Conservation (phyloP, 805 yeast species). For the Saccharomycopsis sp. region DNA sequence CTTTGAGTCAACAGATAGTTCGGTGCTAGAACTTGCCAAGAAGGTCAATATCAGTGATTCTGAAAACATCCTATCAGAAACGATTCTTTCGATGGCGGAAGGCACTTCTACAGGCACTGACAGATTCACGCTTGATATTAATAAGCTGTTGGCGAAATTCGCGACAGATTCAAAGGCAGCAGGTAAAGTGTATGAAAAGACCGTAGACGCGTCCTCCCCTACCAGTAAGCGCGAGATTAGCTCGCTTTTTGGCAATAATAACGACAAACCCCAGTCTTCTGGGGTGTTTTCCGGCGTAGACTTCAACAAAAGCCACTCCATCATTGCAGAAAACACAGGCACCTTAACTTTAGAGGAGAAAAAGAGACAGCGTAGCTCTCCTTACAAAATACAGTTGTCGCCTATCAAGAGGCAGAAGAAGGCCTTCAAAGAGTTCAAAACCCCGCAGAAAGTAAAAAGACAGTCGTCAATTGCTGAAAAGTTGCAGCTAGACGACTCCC, state of each 20-base stretch:
- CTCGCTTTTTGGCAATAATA: constrained; percentile 7
- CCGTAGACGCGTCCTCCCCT: constrained; percentile 3
- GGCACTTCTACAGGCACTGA: neutral
- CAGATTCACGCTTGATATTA: constrained; percentile 2
- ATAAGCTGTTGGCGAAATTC: constrained; percentile 4
- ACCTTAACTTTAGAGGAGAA: constrained; percentile 7
- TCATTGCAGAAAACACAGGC: constrained; percentile 20
- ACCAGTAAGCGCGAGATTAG: constrained; percentile 12
- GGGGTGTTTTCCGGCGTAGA: constrained; percentile 2
- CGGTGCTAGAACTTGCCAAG: constrained; percentile 2
- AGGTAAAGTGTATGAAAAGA: neutral
- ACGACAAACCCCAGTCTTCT: neutral
- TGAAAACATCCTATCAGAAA: neutral
- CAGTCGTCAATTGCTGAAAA: constrained; percentile 13
- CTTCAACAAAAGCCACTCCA: constrained; percentile 13
- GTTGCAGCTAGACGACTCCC: constrained; percentile 19
- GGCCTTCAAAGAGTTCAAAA: neutral
- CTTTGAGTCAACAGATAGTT: neutral
- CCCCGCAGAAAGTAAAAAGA: constrained; percentile 3
- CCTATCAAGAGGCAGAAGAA: constrained; percentile 8
- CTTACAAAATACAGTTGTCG: constrained; percentile 12
- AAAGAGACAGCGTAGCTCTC: neutral
- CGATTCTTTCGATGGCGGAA: neutral
- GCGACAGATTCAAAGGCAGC: neutral
- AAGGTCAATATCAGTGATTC: constrained; percentile 4